These are phyloP conservation scores for Penicillium coffeae DNA, from an alignment of 495 filamentous ascomycete genomes.

Conservation along the genomic window DNA sequence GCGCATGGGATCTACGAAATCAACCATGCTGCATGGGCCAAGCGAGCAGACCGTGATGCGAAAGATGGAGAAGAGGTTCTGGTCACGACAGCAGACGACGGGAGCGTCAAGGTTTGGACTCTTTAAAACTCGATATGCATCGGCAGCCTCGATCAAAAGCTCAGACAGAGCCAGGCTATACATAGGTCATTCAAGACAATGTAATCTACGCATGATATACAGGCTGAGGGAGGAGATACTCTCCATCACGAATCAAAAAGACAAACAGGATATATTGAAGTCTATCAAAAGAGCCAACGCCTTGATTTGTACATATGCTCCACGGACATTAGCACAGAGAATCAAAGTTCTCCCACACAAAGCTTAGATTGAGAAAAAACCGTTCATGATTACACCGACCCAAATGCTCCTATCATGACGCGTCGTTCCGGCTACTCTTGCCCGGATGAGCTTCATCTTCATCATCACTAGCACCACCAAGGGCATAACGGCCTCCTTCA, in stretches of 20 bases:
- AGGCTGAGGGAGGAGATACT: background rate
- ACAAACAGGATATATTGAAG: background rate
- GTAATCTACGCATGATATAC: background rate
- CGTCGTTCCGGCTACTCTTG: slow-evolving; percentile 1
- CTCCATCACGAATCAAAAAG: background rate
- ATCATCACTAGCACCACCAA: slow-evolving; percentile 43
- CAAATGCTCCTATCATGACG: slow-evolving; percentile 11
- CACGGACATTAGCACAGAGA: background rate
- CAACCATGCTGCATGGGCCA: slow-evolving; percentile 80
- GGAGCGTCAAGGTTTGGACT: slow-evolving; percentile 68
- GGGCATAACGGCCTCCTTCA: slow-evolving; percentile 39
- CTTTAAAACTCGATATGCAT: slow-evolving; percentile 29
- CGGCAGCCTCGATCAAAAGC: too few species aligned
- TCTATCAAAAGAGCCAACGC: background rate
- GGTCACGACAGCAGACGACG: slow-evolving; percentile 78
- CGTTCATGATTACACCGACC: background rate
- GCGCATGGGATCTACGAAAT: slow-evolving; percentile 91
- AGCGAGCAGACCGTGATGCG: slow-evolving; percentile 36
- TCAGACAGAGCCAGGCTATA: background rate
- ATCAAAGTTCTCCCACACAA: too few species aligned
- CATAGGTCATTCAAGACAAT: background rate
- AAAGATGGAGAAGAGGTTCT: slow-evolving; percentile 63
- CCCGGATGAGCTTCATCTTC: slow-evolving; percentile 21
- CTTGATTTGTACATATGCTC: background rate
- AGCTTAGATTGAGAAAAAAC: background rate